phyloP scores from a whole-genome alignment of 2,329 filamentous ascomycete genomes.

The Diplocarpon mali region DNA sequence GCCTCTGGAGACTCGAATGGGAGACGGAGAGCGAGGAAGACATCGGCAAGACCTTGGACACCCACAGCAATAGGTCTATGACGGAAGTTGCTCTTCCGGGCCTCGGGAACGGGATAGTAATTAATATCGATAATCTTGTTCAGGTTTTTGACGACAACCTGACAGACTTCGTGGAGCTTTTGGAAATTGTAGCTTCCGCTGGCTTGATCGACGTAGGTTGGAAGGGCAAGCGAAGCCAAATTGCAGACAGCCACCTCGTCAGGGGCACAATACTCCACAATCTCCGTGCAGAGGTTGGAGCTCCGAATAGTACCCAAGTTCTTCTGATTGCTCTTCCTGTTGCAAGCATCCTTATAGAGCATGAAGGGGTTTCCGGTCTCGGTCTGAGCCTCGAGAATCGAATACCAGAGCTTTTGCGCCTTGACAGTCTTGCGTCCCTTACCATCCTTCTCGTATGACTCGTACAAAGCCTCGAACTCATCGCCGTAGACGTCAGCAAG shows the following conservation, averaged over 20 bases:
- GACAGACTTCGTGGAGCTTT: slow-evolving; percentile 88
- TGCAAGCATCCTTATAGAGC: slow-evolving; percentile 98
- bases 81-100: slow-evolving; percentile 91
- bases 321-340: slow-evolving; percentile 99
- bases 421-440: slow-evolving; percentile 85
- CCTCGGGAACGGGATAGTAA: slow-evolving; percentile 94
- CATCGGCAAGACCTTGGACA: slow-evolving; percentile 95
- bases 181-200: slow-evolving; percentile 85
- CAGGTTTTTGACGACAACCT: slow-evolving; percentile 86
- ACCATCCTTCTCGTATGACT: slow-evolving; percentile 81
- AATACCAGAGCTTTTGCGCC: slow-evolving; percentile 99
- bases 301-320: slow-evolving; percentile 96
- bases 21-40: slow-evolving; percentile 91
- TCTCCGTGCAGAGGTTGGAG: slow-evolving; percentile 98
- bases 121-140: slow-evolving; percentile 99
- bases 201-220: slow-evolving; percentile 79
- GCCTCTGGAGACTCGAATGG: slow-evolving; percentile 96
- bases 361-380: slow-evolving; percentile 99
- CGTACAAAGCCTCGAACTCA: slow-evolving; percentile 91
- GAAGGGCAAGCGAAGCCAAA: slow-evolving; percentile 85
- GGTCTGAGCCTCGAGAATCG: slow-evolving; percentile 93
- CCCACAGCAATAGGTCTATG: slow-evolving; percentile 93
- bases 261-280: slow-evolving; percentile 91
- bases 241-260: slow-evolving; percentile 99
- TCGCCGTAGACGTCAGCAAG: slow-evolving; percentile 95